phyloP scores from a whole-genome alignment of 164 flowering plant genomes.

The Pachysandra terminalis region DNA sequence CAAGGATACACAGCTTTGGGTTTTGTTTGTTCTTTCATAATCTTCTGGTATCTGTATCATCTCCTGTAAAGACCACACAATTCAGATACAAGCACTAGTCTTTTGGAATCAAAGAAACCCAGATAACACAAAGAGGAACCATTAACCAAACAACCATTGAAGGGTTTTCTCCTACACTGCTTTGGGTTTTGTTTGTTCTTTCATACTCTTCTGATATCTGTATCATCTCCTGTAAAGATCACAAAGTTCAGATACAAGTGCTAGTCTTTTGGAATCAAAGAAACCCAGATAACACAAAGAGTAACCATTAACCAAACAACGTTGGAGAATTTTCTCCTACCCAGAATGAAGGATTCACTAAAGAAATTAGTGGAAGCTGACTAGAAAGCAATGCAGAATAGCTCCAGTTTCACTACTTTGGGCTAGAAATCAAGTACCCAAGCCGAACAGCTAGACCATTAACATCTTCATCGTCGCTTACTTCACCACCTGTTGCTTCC shows the following conservation, averaged over 20 bases:
- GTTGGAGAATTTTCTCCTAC: no score
- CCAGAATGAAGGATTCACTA: neutral
- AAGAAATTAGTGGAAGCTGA: neutral
- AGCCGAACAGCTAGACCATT: constrained; percentile 42
- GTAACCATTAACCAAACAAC: neutral
- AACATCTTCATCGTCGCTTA: constrained; percentile 44
- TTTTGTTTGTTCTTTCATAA: no score
- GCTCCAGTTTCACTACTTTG: constrained; percentile 19
- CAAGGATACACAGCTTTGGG: no score
- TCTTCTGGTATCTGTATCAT: no score
- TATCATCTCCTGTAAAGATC: constrained; percentile 9
- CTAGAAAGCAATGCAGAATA: no score
- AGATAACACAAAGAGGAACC: no score
- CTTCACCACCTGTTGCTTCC: constrained; percentile 25
- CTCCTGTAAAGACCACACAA: no score
- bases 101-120: no score
- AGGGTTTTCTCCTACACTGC: no score
- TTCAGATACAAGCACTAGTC: no score
- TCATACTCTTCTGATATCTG: neutral
- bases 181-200: neutral
- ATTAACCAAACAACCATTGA: no score
- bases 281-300: neutral
- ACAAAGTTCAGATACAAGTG: neutral
- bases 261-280: neutral
- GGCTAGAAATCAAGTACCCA: constrained; percentile 56